These are phyloP conservation scores for Ajuga reptans DNA, from an alignment of 305 asterid genomes.

Conservation along the genomic window DNA sequence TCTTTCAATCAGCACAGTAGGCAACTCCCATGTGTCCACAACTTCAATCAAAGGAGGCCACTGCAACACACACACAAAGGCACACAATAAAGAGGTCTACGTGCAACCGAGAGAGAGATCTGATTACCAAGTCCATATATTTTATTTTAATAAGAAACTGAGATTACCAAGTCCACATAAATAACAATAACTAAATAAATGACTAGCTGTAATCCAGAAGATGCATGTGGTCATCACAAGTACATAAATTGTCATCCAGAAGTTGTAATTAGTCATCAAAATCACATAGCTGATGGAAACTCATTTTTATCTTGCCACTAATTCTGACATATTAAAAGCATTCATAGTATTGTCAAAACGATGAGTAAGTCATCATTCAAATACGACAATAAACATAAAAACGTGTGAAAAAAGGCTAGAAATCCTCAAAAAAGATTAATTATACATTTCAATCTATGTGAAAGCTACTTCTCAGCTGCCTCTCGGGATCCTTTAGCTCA, in stretches of 20 bases:
- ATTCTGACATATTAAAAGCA: not conserved
- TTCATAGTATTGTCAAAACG: not conserved
- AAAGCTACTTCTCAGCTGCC: not conserved
- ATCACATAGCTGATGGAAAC: not conserved
- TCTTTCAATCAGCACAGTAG: constrained; percentile 77
- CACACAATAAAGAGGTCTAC: constrained; percentile 15
- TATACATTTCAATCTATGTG: too few species aligned
- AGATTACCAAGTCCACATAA: not conserved
- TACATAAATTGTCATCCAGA: not conserved
- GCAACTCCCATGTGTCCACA: constrained; percentile 92
- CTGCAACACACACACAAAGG: constrained; percentile 39
- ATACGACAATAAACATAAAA: not conserved
- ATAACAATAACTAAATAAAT: constrained; percentile 2
- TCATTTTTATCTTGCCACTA: not conserved
- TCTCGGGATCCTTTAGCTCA: not conserved
- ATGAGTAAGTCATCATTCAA: not conserved
- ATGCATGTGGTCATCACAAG: not conserved
- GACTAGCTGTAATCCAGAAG: not conserved
- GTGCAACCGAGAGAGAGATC: not conserved
- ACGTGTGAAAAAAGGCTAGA: too few species aligned
- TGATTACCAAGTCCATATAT: not conserved
- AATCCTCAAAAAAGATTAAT: too few species aligned
- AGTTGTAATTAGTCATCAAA: not conserved
- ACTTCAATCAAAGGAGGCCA: constrained; percentile 97
- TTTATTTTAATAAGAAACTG: not conserved